Percentiles rank a stretch among this genome's conserved stretches.
phyloP scores from a whole-genome alignment of 2,329 filamentous ascomycete species.

The Coccinonectria pachysandricola region DNA sequence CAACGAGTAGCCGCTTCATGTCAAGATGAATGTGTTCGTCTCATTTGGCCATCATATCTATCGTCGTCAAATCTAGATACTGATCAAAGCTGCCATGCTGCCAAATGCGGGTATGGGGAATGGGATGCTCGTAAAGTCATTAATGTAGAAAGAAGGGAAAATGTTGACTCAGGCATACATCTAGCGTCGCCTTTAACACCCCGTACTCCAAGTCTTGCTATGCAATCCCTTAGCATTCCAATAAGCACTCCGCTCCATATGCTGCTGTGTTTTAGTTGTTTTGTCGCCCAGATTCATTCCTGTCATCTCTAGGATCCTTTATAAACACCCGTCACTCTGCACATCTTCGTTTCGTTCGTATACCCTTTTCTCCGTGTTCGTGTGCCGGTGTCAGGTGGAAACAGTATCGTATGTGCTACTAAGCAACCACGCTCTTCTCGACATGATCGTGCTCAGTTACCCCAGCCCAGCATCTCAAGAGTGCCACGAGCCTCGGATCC shows the following conservation, averaged over 20 bases:
- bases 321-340: conserved; percentile 11
- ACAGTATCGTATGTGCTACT: too few species aligned
- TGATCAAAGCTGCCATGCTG: conserved; percentile 18
- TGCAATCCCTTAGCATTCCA: conserved; percentile 23
- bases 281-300: conserved; percentile 12
- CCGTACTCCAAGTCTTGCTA: conserved; percentile 20
- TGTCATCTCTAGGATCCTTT: conserved; percentile 4
- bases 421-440: too few species aligned
- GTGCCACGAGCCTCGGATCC: conserved; percentile 42
- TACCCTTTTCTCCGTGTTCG: too few species aligned
- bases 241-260: conserved; percentile 18
- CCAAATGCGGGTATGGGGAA: conserved; percentile 22
- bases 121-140: conserved; percentile 18
- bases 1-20: too few species aligned
- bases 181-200: conserved; percentile 15
- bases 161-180: too few species aligned
- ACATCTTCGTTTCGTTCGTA: conserved; percentile 7
- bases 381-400: too few species aligned
- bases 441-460: too few species aligned
- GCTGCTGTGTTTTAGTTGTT: conserved; percentile 12
- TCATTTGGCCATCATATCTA: conserved; percentile 15
- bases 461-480: conserved; percentile 50
- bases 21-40: conserved; percentile 16
- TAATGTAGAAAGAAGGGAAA: conserved; percentile 15
- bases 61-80: conserved; percentile 18